Percentiles rank a stretch among this genome's conserved stretches.
Evolutionary conservation across 2,329 filamentous ascomycete genomes (phyloP).

Genomic region (Dactylellina sp.): DNA sequence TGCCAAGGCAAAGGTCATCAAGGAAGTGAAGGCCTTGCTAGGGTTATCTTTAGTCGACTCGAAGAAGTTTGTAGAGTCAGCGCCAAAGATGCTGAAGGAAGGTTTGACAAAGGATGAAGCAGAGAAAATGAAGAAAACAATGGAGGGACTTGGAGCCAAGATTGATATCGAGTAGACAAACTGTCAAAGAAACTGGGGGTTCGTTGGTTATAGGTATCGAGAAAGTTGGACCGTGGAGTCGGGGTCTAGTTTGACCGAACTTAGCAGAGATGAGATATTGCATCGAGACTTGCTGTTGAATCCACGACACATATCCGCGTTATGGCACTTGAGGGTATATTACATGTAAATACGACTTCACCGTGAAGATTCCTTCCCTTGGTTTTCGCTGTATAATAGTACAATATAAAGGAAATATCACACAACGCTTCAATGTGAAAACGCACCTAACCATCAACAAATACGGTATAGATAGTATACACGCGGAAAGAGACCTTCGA

Average conservation of each 20-base stretch:
- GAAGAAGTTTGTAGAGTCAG: slow-evolving; percentile 99
- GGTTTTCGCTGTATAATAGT: slow-evolving; percentile 55
- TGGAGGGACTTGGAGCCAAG: slow-evolving; percentile 92
- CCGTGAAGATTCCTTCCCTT: slow-evolving; percentile 30
- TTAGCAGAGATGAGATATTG: not conserved
- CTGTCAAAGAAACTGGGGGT: not conserved
- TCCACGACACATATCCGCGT: not conserved
- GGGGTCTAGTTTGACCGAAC: not conserved
- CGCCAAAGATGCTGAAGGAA: slow-evolving; percentile 99
- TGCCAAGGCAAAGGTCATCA: slow-evolving; percentile 98
- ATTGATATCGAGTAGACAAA: slow-evolving; percentile 83
- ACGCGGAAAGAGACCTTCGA: slow-evolving; percentile 16
- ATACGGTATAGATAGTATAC: slow-evolving; percentile 19
- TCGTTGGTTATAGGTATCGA: not conserved
- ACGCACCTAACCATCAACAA: not conserved
- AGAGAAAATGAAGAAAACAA: slow-evolving; percentile 94
- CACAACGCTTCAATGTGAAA: not conserved
- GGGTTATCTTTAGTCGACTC: slow-evolving; percentile 96
- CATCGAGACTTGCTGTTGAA: not conserved
- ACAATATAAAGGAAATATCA: slow-evolving; percentile 43
- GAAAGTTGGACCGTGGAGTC: slow-evolving; percentile 5
- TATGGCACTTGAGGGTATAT: slow-evolving; percentile 25
- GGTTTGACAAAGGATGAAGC: slow-evolving; percentile 98
- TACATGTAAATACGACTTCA: slow-evolving; percentile 44
- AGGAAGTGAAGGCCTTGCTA: slow-evolving; percentile 97